phyloP scores from a whole-genome alignment of 176 grass and related monocot genomes.

The Chrysopogon serrulatus region DNA sequence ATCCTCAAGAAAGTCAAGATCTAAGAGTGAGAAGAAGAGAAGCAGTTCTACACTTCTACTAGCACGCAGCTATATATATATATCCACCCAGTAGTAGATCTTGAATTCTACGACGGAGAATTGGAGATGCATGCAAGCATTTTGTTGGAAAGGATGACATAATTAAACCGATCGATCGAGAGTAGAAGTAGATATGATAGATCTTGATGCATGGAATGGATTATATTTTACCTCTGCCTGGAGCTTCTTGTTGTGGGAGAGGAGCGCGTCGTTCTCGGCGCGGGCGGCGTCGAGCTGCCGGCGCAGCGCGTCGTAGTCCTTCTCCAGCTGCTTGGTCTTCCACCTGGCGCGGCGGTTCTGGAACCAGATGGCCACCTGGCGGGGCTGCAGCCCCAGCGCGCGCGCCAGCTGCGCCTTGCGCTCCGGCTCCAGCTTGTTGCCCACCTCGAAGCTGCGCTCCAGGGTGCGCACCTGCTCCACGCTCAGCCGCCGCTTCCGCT shows the following conservation, averaged over 20 bases:
- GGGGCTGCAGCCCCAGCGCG: slow-evolving; percentile 47
- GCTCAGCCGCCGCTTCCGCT: slow-evolving; percentile 57
- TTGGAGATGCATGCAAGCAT: background rate
- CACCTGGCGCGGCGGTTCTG: slow-evolving; percentile 67
- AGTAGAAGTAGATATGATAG: too few relatives aligned
- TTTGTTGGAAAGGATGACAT: background rate
- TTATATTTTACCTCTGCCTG: slow-evolving; percentile 31
- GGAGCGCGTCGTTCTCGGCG: slow-evolving; percentile 44
- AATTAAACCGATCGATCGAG: background rate
- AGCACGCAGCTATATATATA: too few relatives aligned
- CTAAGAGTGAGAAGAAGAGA: background rate
- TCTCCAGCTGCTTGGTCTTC: slow-evolving; percentile 72
- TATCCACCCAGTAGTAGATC: background rate
- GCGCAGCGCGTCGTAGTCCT: slow-evolving; percentile 42
- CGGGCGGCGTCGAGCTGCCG: slow-evolving; percentile 39
- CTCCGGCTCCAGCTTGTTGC: slow-evolving; percentile 71
- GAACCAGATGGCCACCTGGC: slow-evolving; percentile 74
- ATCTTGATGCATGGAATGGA: background rate
- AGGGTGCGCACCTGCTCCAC: slow-evolving; percentile 60
- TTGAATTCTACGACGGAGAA: background rate
- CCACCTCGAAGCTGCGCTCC: slow-evolving; percentile 56
- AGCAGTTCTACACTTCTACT: too few relatives aligned
- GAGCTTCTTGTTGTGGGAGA: slow-evolving; percentile 48
- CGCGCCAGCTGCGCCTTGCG: slow-evolving; percentile 48
- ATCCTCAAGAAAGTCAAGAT: slow-evolving; percentile 14